Evolutionary conservation across 352 stramenopile genomes (phyloP).

Genomic region (Phytophthora megakarya): DNA sequence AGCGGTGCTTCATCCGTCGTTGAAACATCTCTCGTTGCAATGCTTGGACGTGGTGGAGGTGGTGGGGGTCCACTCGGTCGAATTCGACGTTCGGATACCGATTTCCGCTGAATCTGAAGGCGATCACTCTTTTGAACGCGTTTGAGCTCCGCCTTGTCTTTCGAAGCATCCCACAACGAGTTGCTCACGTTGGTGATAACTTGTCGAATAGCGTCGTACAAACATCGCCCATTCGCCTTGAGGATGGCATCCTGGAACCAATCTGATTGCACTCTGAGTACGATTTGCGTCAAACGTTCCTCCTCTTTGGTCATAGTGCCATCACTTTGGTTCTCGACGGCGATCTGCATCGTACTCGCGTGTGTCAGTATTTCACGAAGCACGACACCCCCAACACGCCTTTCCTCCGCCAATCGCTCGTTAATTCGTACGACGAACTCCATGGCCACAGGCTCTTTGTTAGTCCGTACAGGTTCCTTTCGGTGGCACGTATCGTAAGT

Average conservation of each 20-base stretch:
- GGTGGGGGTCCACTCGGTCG: conserved; percentile 17
- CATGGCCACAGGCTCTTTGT: conserved; percentile 28
- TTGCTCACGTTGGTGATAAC: conserved; percentile 21
- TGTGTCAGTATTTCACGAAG: conserved; percentile 40
- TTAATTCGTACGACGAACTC: conserved; percentile 50
- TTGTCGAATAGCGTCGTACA: conserved; percentile 42
- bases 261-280: conserved; percentile 37
- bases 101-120: conserved; percentile 14
- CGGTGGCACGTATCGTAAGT: conserved; percentile 36
- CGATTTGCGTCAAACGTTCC: conserved; percentile 33
- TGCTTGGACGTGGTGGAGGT: conserved; percentile 19
- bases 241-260: conserved; percentile 49
- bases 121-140: conserved; percentile 13
- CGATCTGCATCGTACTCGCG: conserved; percentile 27
- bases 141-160: conserved; percentile 29
- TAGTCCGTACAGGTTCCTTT: conserved; percentile 14
- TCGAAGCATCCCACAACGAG: conserved; percentile 30
- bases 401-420: conserved; percentile 32
- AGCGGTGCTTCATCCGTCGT: neutral
- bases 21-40: conserved; percentile 1
- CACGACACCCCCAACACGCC: conserved; percentile 37
- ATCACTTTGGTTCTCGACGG: conserved; percentile 8
- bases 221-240: conserved; percentile 35
- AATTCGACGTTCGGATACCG: conserved; percentile 5
- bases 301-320: conserved; percentile 18